Conservation (phyloP, 257 asterid genomes). For the Craterostigma plantagineum region DNA sequence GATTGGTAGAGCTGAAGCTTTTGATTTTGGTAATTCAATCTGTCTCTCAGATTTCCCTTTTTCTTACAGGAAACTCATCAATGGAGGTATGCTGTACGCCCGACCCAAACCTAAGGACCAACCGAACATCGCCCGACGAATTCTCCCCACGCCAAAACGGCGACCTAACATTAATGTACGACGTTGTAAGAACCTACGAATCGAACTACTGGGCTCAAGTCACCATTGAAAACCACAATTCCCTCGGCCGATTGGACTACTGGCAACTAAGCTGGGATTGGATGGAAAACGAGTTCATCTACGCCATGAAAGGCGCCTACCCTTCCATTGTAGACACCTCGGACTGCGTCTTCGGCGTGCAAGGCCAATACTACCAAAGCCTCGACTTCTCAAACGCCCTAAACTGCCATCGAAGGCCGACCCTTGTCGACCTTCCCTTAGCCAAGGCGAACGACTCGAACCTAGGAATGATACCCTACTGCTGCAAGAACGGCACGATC, state of each 20-base stretch:
- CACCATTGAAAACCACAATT: constrained; percentile 61
- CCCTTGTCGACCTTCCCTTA: constrained; percentile 64
- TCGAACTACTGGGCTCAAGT: constrained; percentile 76
- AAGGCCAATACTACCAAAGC: constrained; percentile 37
- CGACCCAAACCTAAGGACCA: constrained; percentile 30
- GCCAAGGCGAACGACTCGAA: constrained; percentile 48
- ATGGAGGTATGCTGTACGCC: constrained; percentile 2
- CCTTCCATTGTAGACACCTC: constrained; percentile 59
- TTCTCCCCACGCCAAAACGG: constrained; percentile 55
- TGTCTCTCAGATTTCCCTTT: no score
- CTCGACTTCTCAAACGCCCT: constrained; percentile 65
- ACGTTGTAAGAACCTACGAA: constrained; percentile 51
- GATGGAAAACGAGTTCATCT: constrained; percentile 91
- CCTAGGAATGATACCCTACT: constrained; percentile 62
- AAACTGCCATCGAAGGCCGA: constrained; percentile 66
- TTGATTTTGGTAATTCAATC: no score
- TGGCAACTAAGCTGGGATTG: constrained; percentile 95
- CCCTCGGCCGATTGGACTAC: constrained; percentile 78
- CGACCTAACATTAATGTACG: constrained; percentile 75
- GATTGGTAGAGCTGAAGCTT: no score
- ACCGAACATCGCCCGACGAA: constrained; percentile 31
- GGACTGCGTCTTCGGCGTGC: constrained; percentile 54
- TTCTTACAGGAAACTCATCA: no score
- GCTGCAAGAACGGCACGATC: constrained; percentile 86
- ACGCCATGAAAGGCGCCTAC: constrained; percentile 70